Evolutionary conservation across 2,329 filamentous ascomycete species (phyloP).

Genomic region (Talaromyces funiculosus): DNA sequence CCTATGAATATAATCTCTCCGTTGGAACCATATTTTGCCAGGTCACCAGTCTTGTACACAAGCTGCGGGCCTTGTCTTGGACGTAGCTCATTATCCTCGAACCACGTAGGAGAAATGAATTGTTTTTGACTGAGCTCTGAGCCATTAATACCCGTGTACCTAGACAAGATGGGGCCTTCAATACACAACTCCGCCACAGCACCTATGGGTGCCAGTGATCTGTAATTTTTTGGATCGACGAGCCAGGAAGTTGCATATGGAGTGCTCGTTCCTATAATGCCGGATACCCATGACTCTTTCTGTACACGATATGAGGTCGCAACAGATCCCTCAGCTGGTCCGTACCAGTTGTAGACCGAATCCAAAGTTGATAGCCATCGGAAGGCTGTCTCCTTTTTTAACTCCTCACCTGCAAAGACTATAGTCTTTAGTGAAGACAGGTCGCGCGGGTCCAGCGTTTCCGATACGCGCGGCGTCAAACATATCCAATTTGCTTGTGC

Average conservation of each 20-base stretch:
- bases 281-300: neutral
- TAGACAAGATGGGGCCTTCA: constrained; percentile 36
- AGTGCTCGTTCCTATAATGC: constrained; percentile 18
- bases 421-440: constrained; percentile 33
- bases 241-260: constrained; percentile 26
- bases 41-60: constrained; percentile 30
- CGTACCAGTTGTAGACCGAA: constrained; percentile 4
- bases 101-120: neutral
- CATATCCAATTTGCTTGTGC: constrained; percentile 42
- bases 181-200: constrained; percentile 40
- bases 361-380: neutral
- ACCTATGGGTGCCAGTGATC: constrained; percentile 32
- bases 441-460: constrained; percentile 19
- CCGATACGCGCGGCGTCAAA: constrained; percentile 54
- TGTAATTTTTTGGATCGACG: constrained; percentile 23
- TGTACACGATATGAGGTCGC: neutral
- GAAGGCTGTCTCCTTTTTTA: neutral
- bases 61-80: neutral
- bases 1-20: constrained; percentile 24
- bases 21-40: constrained; percentile 19
- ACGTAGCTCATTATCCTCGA: neutral
- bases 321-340: constrained; percentile 8
- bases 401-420: constrained; percentile 31
- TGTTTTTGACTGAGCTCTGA: neutral
- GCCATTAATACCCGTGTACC: neutral